Evolutionary conservation across 768 basidiomycete genomes (phyloP).

Genomic region (Boletellus ananiceps): DNA sequence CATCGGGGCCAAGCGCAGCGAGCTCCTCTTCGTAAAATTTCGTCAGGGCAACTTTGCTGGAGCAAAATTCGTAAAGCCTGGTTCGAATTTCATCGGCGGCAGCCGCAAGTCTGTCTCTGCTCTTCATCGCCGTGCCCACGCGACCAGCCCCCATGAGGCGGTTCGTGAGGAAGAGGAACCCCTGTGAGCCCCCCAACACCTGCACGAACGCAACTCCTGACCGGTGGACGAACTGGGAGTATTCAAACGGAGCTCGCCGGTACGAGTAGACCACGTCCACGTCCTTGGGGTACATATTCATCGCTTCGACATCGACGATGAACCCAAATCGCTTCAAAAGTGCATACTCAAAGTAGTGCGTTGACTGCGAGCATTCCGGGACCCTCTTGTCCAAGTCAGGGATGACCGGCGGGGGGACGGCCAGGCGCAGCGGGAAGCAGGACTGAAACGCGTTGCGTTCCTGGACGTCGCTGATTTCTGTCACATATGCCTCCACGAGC

Average conservation of each 20-base stretch:
- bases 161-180: constrained; percentile 89
- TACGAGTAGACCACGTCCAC: constrained; percentile 90
- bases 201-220: constrained; percentile 89
- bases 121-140: constrained; percentile 50
- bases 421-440: constrained; percentile 79
- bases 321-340: constrained; percentile 75
- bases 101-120: constrained; percentile 52
- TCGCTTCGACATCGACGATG: constrained; percentile 79
- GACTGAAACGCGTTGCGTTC: constrained; percentile 88
- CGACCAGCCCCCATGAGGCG: constrained; percentile 72
- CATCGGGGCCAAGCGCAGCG: constrained; percentile 43
- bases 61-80: constrained; percentile 62
- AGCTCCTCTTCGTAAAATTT: constrained; percentile 74
- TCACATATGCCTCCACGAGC: constrained; percentile 90
- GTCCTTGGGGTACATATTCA: constrained; percentile 68
- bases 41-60: constrained; percentile 46
- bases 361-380: constrained; percentile 59
- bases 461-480: constrained; percentile 84
- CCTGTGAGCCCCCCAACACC: constrained; percentile 70
- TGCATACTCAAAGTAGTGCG: constrained; percentile 77
- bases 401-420: constrained; percentile 66
- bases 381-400: constrained; percentile 63
- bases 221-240: constrained; percentile 91
- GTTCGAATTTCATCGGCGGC: constrained; percentile 60
- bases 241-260: constrained; percentile 66